phyloP scores from a whole-genome alignment of 1,284 basidiomycete species.

The Sporisorium iseilematis-ciliati region DNA sequence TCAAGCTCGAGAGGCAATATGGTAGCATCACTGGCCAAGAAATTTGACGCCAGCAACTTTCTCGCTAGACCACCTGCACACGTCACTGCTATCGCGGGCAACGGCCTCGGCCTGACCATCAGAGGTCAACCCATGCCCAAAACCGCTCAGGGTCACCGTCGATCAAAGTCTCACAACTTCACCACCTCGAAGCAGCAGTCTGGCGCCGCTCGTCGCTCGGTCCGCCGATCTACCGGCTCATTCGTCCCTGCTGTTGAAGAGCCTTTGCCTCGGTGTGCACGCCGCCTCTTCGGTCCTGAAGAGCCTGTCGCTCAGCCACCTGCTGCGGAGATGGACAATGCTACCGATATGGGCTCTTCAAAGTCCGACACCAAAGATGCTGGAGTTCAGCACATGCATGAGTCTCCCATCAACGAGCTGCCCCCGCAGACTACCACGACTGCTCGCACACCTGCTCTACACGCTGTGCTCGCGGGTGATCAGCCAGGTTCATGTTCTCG shows the following conservation, averaged over 20 bases:
- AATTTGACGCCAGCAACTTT: conserved; percentile 39
- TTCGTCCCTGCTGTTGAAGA: conserved; percentile 14
- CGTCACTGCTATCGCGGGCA: conserved; percentile 13
- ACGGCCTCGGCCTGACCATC: conserved; percentile 21
- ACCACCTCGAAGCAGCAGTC: conserved; percentile 1
- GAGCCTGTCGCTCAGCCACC: not conserved
- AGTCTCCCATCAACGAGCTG: not conserved
- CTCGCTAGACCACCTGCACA: conserved; percentile 32
- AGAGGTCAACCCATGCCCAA: conserved; percentile 15
- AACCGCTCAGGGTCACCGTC: conserved; percentile 31
- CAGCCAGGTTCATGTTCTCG: not conserved
- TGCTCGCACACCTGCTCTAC: conserved; percentile 14
- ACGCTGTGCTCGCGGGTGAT: conserved; percentile 16
- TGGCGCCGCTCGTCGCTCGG: not conserved
- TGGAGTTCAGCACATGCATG: conserved; percentile 2
- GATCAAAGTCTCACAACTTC: conserved; percentile 39
- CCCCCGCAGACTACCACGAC: not conserved
- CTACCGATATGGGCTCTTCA: conserved; percentile 28
- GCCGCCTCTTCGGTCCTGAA: conserved; percentile 20
- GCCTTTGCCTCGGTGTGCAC: conserved; percentile 24
- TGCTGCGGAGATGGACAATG: conserved; percentile 2
- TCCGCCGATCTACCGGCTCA: conserved; percentile 32
- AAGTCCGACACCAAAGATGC: conserved; percentile 36
- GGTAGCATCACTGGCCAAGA: conserved; percentile 46
- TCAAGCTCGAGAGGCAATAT: conserved; percentile 15